These are phyloP conservation scores for Penicillium chermesinum DNA, from an alignment of 495 filamentous ascomycete genomes.

Conservation along the genomic window DNA sequence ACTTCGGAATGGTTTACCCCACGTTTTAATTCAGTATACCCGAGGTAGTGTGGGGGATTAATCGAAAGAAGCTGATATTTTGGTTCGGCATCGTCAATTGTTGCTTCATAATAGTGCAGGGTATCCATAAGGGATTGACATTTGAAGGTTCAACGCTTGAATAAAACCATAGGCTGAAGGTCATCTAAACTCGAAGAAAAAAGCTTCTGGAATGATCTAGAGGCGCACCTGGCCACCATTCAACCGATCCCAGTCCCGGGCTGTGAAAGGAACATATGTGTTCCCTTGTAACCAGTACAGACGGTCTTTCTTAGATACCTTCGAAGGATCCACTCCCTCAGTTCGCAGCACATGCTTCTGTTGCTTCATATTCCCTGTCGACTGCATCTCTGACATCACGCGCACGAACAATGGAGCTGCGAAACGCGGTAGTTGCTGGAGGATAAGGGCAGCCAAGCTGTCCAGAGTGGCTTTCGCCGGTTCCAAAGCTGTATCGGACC, in stretches of 20 bases:
- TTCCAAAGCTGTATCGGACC: conserved; percentile 20
- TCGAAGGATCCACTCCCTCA: conserved; percentile 66
- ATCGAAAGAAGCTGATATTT: background rate
- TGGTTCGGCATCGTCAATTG: background rate
- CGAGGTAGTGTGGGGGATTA: too few species aligned
- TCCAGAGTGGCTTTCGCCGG: conserved; percentile 42
- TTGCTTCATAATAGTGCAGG: background rate
- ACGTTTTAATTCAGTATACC: too few species aligned
- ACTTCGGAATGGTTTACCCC: too few species aligned
- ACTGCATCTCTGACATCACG: conserved; percentile 53
- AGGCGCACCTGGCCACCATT: conserved; percentile 61
- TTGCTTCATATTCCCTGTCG: conserved; percentile 85
- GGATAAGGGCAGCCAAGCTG: conserved; percentile 55
- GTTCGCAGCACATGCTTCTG: conserved; percentile 65
- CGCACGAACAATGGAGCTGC: conserved; percentile 77
- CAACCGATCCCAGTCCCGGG: conserved; percentile 63
- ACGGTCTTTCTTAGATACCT: conserved; percentile 50
- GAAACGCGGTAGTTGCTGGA: conserved; percentile 61
- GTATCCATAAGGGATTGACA: background rate
- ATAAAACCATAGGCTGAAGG: too few species aligned
- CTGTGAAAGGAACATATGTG: conserved; percentile 62
- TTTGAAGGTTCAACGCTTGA: background rate
- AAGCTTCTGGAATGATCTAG: background rate
- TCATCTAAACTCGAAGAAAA: too few species aligned
- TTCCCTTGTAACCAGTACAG: conserved; percentile 65